Base-by-base conservation (phyloP, 805 yeast species). In the Scheffersomyces stipitis region DNA sequence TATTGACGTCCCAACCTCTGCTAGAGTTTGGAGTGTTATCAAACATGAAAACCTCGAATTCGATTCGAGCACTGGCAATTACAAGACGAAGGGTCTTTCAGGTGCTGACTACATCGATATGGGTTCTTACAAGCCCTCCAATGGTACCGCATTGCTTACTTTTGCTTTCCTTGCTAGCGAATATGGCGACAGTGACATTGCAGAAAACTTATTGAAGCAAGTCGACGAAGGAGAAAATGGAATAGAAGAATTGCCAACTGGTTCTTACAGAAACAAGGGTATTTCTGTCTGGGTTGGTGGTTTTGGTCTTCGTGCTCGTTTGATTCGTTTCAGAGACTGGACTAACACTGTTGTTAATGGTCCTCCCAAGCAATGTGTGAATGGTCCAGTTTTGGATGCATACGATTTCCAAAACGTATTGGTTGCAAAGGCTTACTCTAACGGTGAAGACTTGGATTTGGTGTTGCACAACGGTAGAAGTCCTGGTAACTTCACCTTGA, bases 341-440 rank as follows among this genome's bases (percentile, higher is more conserved):
- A 37, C 37, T 23, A 14, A 37, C 18, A 37, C 41, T 22, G 41
- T 37, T 10, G 22, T 33, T 3, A 26, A 27, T 5, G 41, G 41
- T 29, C 28, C 41, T 29, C 41, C 41, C 9, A 26, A 18, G 14
- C 41, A 37, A 26, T 37, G 41, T 24, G 33, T 28, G 12, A 22
- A 31, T 12, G 41, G 41, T 20, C 41, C 41, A 15, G 30, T 37
- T 28, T 37, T 37, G 27, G 37, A 26, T n/a, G 37, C 34, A 12
- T 37, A 37, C 18, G 41, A 37, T 18, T 37, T 37, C 28, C 41
- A 37, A 29, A 37, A 37, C 14, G 37, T 37, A 13, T 37, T 37
- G 26, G 37, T 37, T 22, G 41, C 41, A 15, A 37, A 37, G 28
- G 41, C 41, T 13, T 37, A 37, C 26, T 37, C 41, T 15, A 34